Evolutionary conservation across 305 asterid species (phyloP), one percentile per base, ranked within the genome.

Genomic region (Galium porrigens): DNA sequence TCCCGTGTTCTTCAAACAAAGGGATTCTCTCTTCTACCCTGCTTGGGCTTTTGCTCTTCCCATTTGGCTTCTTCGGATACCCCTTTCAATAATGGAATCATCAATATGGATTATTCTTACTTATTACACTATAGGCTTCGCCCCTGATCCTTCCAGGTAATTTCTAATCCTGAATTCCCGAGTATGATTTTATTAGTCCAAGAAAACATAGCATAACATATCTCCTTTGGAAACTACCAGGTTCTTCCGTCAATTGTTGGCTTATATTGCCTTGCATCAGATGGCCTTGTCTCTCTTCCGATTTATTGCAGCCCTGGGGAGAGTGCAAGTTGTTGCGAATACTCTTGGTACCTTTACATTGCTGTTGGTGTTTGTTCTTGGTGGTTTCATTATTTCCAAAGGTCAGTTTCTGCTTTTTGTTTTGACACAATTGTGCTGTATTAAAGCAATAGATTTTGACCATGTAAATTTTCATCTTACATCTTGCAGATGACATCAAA

Each of bases 41-140:
- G 86, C 97, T 56, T 90, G 97, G 97, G 97, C 96, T 3, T 90
- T 86, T 68, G 83, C 96, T 14, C 73, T 90, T 48, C 97, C 97
- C 1, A 88, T 86, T 71, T 90, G 95, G 91, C 79, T 90, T 68
- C 77, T 86, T 30, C 76, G 84, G 72, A 83, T 90, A 70, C 97
- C 97, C 17, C 81, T 90, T 61, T 87, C 96, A 25, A 64, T 88
- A 22, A 61, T 85, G 83, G 97, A 90, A 71, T 87, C 97, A 20
- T 70, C 79, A 41, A 88, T 88, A 74, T 90, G 97, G 97, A 73
- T 82, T 34, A 42, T 80, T 72, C 94, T 90, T 69, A 88, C 96
- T 22, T 90, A 90, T 74, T 90, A 90, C 80, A 83, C 95, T 17
- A 85, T 90, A 54, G 97, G 97, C 61, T 88, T 90, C 69, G 95